Percentiles rank a stretch among this genome's conserved stretches.
Evolutionary conservation across 208 protist species (phyloP).

Genomic region (Phytomonas sp.): DNA sequence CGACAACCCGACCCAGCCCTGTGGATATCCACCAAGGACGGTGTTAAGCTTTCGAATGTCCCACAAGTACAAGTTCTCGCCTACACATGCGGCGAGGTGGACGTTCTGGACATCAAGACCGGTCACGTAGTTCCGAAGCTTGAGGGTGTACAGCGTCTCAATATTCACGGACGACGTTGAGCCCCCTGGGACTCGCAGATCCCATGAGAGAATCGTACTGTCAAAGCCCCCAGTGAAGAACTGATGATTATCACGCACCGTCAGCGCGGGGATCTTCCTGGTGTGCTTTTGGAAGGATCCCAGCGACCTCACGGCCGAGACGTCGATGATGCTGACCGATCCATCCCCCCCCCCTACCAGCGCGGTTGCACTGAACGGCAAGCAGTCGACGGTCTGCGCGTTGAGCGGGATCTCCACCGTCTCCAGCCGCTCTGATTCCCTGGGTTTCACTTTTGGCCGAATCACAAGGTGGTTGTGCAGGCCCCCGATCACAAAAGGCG

Average conservation of each 20-base stretch:
- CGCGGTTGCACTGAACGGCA: constrained; percentile 29
- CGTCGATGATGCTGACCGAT: constrained; percentile 51
- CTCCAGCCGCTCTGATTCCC: constrained; percentile 15
- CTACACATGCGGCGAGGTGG: constrained; percentile 65
- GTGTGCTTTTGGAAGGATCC: constrained; percentile 43
- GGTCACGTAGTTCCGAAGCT: constrained; percentile 77
- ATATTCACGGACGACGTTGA: constrained; percentile 22
- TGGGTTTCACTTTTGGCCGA: constrained; percentile 24
- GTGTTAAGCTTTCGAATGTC: constrained; percentile 67
- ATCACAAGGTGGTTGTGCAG: constrained; percentile 64
- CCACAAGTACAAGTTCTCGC: constrained; percentile 79
- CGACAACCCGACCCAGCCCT: constrained; percentile 76
- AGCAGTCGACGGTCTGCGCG: constrained; percentile 57
- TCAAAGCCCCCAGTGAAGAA: constrained; percentile 82
- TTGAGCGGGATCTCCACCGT: constrained; percentile 47
- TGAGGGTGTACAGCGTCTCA: constrained; percentile 56
- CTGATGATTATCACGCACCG: constrained; percentile 56
- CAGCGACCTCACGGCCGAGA: constrained; percentile 17
- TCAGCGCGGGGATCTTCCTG: constrained; percentile 66
- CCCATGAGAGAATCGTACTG: constrained; percentile 73
- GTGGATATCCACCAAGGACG: constrained; percentile 65
- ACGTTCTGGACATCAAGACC: constrained; percentile 68
- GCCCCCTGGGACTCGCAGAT: constrained; percentile 45
- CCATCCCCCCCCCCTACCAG: constrained; percentile 77
- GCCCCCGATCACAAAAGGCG: constrained; percentile 63